A percentile compares a stretch with the other conserved stretches of the same genome.
These are phyloP conservation scores for Hyphopichia burtonii DNA, from an alignment of 1,139 yeast species.

Conservation along the genomic window DNA sequence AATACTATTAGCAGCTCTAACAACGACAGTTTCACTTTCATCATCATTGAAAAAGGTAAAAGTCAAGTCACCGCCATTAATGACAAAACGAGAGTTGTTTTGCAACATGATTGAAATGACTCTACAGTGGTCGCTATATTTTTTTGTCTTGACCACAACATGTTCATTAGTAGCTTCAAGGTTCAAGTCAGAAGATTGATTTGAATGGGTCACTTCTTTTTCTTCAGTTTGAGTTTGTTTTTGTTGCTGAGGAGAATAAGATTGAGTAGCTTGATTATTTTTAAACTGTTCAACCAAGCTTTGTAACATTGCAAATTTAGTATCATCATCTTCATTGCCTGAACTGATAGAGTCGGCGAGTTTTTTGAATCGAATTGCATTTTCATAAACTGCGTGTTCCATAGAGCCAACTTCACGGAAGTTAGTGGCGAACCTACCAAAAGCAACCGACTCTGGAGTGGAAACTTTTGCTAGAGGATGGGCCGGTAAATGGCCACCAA, in stretches of 20 bases:
- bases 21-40: slow-evolving; percentile 17
- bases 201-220: not conserved
- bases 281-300: slow-evolving; percentile 15
- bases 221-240: not conserved
- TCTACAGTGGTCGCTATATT: slow-evolving; percentile 19
- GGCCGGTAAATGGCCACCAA: slow-evolving; percentile 21
- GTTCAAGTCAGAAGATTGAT: not conserved
- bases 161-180: slow-evolving; percentile 1
- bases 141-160: slow-evolving; percentile 16
- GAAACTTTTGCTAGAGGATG: slow-evolving; percentile 35
- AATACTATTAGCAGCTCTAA: slow-evolving; percentile 28
- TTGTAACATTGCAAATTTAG: slow-evolving; percentile 20
- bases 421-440: slow-evolving; percentile 3
- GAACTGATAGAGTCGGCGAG: slow-evolving; percentile 15
- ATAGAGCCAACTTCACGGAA: too few species aligned
- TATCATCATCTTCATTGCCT: slow-evolving; percentile 18
- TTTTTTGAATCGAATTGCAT: slow-evolving; percentile 26
- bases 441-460: slow-evolving; percentile 12
- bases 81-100: slow-evolving; percentile 22
- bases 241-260: not conserved
- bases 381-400: slow-evolving; percentile 1
- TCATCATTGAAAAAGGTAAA: slow-evolving; percentile 22
- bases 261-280: not conserved
- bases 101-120: slow-evolving; percentile 27
- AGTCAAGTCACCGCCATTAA: slow-evolving; percentile 30